These are phyloP conservation scores for Lactuca sativa DNA, from an alignment of 129 eudicot genomes.

Conservation along the genomic window DNA sequence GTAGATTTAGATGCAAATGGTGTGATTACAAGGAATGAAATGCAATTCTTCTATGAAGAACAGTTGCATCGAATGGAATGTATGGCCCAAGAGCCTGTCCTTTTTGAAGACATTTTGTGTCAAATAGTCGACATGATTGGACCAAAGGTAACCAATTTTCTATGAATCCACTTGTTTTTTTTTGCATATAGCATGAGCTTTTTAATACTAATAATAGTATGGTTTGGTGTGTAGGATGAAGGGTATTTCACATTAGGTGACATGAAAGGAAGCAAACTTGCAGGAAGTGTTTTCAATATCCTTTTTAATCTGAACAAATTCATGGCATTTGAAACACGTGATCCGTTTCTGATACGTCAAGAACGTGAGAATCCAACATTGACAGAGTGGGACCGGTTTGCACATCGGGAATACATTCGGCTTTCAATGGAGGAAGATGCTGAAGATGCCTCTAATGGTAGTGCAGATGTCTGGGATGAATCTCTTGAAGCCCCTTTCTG, in stretches of 20 bases:
- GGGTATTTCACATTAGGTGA: slow-evolving; percentile 73
- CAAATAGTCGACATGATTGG: slow-evolving; percentile 97
- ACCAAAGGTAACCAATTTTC: slow-evolving; percentile 60
- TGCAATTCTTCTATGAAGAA: slow-evolving; percentile 96
- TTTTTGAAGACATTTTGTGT: slow-evolving; percentile 94
- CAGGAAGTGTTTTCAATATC: slow-evolving; percentile 91
- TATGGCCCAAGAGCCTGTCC: slow-evolving; percentile 99
- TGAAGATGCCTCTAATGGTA: slow-evolving; percentile 80
- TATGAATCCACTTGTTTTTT: neutral
- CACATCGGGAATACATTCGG: slow-evolving; percentile 89
- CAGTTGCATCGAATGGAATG: slow-evolving; percentile 99
- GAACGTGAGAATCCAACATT: slow-evolving; percentile 97
- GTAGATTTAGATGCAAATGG: slow-evolving; percentile 98
- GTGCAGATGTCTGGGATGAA: slow-evolving; percentile 93
- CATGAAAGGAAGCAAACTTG: slow-evolving; percentile 78
- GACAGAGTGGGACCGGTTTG: slow-evolving; percentile 99
- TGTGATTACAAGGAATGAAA: slow-evolving; percentile 79
- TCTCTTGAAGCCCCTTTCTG: slow-evolving; percentile 87
- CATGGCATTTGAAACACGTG: slow-evolving; percentile 98
- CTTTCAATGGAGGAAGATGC: slow-evolving; percentile 88
- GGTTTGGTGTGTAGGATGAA: slow-evolving; percentile 50
- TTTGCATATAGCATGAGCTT: no score
- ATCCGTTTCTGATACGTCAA: slow-evolving; percentile 98
- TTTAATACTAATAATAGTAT: no score
- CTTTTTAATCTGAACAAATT: slow-evolving; percentile 95